Conservation (phyloP, 305 asterid species). For the Solanum hybrid region DNA sequence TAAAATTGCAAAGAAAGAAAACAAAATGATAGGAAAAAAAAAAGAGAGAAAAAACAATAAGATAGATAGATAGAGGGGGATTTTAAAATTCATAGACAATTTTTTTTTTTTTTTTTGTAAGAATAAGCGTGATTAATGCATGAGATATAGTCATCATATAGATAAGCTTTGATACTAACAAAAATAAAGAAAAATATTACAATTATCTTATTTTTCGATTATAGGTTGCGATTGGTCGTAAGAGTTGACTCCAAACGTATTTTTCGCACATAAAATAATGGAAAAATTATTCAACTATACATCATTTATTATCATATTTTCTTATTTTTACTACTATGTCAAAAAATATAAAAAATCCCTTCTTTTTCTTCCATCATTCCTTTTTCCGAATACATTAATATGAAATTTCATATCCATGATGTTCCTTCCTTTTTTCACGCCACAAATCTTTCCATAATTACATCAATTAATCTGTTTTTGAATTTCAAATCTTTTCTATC, state of each 20-base stretch:
- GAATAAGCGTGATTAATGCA: constrained; percentile 10
- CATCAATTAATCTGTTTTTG: no score
- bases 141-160: not conserved
- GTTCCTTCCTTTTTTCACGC: no score
- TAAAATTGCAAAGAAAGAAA: not conserved
- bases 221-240: not conserved
- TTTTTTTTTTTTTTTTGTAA: not conserved
- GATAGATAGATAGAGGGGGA: not conserved
- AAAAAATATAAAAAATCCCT: no score
- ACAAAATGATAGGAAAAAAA: not conserved
- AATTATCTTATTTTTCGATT: not conserved
- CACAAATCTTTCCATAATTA: no score
- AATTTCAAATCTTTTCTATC: no score
- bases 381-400: no score
- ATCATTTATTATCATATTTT: no score
- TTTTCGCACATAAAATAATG: not conserved
- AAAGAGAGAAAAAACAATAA: not conserved
- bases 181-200: not conserved
- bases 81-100: not conserved
- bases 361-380: no score
- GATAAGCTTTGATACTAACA: not conserved
- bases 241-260: not conserved
- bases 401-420: no score
- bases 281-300: no score
- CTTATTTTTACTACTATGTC: no score